Conservation (phyloP, 345 rosid genomes). For the Hevea brasiliensis region DNA sequence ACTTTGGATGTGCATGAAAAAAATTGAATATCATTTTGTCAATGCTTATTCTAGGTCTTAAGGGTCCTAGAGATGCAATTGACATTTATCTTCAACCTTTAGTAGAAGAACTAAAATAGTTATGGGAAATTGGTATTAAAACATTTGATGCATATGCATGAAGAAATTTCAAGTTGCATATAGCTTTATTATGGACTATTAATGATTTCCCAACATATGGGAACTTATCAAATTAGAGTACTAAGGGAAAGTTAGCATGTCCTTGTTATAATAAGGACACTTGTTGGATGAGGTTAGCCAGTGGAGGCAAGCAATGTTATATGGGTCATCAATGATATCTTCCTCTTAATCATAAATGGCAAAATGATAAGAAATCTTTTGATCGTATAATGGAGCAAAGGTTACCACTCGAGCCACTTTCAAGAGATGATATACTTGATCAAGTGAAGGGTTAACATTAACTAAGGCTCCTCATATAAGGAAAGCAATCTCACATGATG, state of each 20-base stretch:
- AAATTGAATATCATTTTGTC: not conserved
- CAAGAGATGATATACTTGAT: too few relatives aligned
- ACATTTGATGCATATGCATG: not conserved
- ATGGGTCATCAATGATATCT: not conserved
- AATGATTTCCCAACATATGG: not conserved
- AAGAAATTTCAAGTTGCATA: not conserved
- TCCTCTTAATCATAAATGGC: not conserved
- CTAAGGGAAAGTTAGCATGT: not conserved
- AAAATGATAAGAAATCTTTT: not conserved
- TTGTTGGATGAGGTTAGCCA: too few relatives aligned
- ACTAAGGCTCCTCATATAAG: too few relatives aligned
- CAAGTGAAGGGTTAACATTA: too few relatives aligned
- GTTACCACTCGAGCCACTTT: not conserved
- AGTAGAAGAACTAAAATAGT: not conserved
- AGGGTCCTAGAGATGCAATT: not conserved
- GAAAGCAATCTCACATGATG: too few relatives aligned
- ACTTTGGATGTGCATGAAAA: conserved; percentile 1
- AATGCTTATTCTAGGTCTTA: not conserved
- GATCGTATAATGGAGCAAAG: not conserved
- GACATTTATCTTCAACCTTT: not conserved
- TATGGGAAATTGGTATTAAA: not conserved
- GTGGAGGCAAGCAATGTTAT: not conserved
- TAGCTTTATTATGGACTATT: not conserved
- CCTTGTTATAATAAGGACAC: not conserved
- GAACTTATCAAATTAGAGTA: too few relatives aligned